Evolutionary conservation across 176 grass and related monocot genomes (phyloP), one percentile per base, ranked within the genome.

Genomic region (Calamus simplicifolius): DNA sequence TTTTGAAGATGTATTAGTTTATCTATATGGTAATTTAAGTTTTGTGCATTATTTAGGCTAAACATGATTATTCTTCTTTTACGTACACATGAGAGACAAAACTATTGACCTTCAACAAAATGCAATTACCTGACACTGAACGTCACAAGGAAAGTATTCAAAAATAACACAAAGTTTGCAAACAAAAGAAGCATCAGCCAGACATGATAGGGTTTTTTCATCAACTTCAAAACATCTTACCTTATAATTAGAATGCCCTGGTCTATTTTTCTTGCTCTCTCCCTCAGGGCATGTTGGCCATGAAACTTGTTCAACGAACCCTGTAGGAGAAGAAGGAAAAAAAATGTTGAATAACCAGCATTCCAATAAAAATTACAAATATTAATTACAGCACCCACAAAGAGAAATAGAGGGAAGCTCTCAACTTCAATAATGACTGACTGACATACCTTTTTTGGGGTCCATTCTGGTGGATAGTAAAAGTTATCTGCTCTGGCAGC

Each of bases 391-490:
- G 12, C 8, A 43, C 35, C 35, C 21, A 50, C 26, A 51, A 38
- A 69, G 23, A 13, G 48, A 70, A 13, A 54, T 43, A 43, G 35
- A 43, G 35, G 10, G 18, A 51, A 8, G 19, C 5, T 21, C 25
- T 57, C 52, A 65, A 58, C 30, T 69, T 2, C 26, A 23, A 19
- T 17, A 23, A 29, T 10, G 10, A 67, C 59, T 10, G 10, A 67
- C 59, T 55, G 2, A 16, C 29, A 16, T 73, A 85, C 92, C 87
- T 97, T 88, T 78, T 97, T 97, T 2, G 93, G 84, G 18, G 78
- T 84, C 93, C 93, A 97, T 97, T 97, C 93, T 29, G 93, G 87
- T 10, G 93, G 93, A 54, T 88, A 97, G 75, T 97, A 97, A 73
- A 97, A 97, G 73, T 95, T 95, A 73, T 95, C 60, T 16, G 60